Percentiles rank a stretch among this genome's conserved stretches.
phyloP scores from a whole-genome alignment of 164 flowering plant species.

The Aristolochia fimbriata region DNA sequence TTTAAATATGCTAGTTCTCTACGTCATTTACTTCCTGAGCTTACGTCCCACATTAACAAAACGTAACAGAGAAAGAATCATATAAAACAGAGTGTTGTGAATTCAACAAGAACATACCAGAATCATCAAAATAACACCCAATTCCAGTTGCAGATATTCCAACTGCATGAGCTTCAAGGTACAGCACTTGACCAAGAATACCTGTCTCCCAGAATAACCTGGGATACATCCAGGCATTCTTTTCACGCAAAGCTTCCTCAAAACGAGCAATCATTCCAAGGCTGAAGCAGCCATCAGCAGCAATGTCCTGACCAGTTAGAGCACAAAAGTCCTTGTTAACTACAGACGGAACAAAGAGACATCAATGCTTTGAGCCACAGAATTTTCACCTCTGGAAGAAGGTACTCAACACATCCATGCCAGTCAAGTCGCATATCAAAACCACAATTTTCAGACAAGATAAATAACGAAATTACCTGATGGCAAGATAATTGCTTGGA shows the following conservation, averaged over 20 bases:
- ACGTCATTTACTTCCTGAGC: too few relatives aligned
- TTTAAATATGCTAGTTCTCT: too few relatives aligned
- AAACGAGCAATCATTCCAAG: conserved; percentile 89
- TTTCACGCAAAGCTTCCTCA: conserved; percentile 44
- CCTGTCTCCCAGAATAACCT: conserved; percentile 95
- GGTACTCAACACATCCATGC: too few relatives aligned
- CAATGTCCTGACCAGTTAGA: conserved; percentile 64
- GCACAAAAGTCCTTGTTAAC: not conserved
- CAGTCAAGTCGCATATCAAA: too few relatives aligned
- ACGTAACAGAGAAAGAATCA: too few relatives aligned
- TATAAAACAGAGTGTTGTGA: too few relatives aligned
- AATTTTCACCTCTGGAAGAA: too few relatives aligned
- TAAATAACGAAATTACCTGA: conserved; percentile 39
- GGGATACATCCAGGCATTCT: conserved; percentile 82
- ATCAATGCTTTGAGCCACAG: too few relatives aligned
- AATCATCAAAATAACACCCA: conserved; percentile 93
- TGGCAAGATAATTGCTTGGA: conserved; percentile 71
- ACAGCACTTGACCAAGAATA: conserved; percentile 78
- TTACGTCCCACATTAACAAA: too few relatives aligned
- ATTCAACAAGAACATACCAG: conserved; percentile 33
- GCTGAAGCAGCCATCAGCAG: conserved; percentile 92
- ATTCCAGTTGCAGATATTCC: conserved; percentile 96
- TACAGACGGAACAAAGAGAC: not conserved
- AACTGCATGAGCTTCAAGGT: conserved; percentile 92
- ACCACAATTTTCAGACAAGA: not conserved